Percentiles rank a stretch among this genome's conserved stretches.
These are phyloP conservation scores for Amborella trichopoda DNA, from an alignment of 164 flowering plant genomes.

Conservation along the genomic window DNA sequence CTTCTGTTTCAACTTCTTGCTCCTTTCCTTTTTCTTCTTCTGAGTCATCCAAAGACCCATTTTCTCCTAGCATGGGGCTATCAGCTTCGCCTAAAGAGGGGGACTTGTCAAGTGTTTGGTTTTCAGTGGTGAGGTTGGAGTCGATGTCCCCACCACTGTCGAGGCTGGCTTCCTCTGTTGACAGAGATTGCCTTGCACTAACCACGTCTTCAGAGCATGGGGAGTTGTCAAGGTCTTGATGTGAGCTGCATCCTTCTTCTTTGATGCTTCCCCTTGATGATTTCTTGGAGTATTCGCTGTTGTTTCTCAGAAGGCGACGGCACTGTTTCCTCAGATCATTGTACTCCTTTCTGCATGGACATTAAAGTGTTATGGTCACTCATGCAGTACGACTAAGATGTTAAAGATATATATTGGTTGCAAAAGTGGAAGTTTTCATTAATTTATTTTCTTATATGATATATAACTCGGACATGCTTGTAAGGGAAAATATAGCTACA, in stretches of 20 bases:
- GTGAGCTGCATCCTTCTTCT: conserved; percentile 12
- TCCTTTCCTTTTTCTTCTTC: not conserved
- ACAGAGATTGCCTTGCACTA: conserved; percentile 82
- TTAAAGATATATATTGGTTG: too few species aligned
- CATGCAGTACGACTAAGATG: too few species aligned
- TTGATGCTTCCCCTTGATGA: conserved; percentile 3
- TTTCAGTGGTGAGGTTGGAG: not conserved
- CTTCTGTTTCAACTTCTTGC: not conserved
- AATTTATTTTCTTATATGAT: too few species aligned
- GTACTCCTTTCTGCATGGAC: conserved; percentile 34
- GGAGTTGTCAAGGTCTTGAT: conserved; percentile 22
- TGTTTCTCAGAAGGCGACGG: conserved; percentile 15
- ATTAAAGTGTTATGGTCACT: too few species aligned
- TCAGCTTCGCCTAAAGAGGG: too few species aligned
- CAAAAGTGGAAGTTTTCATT: too few species aligned
- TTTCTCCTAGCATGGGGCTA: not conserved
- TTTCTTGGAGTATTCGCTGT: conserved; percentile 7
- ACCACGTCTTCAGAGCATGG: conserved; percentile 61
- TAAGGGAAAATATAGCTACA: too few species aligned
- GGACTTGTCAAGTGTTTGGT: not conserved
- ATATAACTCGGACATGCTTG: too few species aligned
- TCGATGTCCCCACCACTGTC: conserved; percentile 4
- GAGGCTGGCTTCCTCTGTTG: conserved; percentile 43
- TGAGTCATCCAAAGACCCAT: not conserved
- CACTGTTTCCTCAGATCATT: conserved; percentile 37